Base-by-base conservation (phyloP, 108 stramenopile species). In the Chaetoceros muelleri region DNA sequence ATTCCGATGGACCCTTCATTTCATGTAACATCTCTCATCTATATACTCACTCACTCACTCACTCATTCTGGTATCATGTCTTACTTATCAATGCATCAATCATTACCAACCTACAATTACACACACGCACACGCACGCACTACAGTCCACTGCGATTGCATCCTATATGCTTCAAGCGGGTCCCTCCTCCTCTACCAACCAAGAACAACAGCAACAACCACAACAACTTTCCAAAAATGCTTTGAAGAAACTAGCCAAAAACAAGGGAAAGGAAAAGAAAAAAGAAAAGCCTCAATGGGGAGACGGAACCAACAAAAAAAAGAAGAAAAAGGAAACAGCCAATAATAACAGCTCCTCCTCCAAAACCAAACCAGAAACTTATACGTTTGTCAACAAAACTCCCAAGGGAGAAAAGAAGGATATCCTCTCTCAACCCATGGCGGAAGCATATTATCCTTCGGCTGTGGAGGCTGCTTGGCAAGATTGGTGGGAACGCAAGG, bases 401-500 rank as follows among this genome's bases (percentile, higher is more conserved):
- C 91, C 91, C 58, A 87, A 87, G 60, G 90, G 90, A 19, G 71
- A 79, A 24, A 92, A 92, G 71, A 92, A 92, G 59, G 86, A 92
- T 52, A 48, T 92, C 50, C 62, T 84, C 20, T 50, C 46, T 19
- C 47, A 65, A 26, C 84, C 81, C 57, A 97, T 97, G 92, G 84
- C 78, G 25, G 93, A 79, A 40, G 86, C 87, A 22, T 99, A 99
- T 65, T 85, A 96, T 56, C 98, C 98, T 2, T 27, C 52, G 18
- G 92, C 87, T 16, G 98, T 99, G 24, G 98, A 99, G 78, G 90
- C 93, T 23, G 90, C 95, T 8, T 99, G 98, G 98, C 94, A 96
- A 65, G 94, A 95, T 63, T 99, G 96, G 96, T 99, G 98, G 98
- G 95, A 97, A 73, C 74, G 76, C 27, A 56, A 61, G 49, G 95